phyloP scores from a whole-genome alignment of 768 basidiomycete genomes.

The Neoboletus magnificus region DNA sequence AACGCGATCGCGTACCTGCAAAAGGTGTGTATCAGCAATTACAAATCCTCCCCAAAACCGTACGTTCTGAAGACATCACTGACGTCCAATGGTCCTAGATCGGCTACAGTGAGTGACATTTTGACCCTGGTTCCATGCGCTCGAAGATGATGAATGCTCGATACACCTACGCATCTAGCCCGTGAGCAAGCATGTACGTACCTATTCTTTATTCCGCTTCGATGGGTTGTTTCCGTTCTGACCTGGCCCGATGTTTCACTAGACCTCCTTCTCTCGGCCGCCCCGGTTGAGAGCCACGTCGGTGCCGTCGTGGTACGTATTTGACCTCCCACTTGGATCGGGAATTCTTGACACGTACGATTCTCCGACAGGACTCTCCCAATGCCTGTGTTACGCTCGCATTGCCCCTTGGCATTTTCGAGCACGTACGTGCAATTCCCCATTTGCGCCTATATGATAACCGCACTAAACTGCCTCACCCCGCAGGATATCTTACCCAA shows the following conservation, averaged over 20 bases:
- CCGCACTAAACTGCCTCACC: background rate
- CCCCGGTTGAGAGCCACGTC: conserved; percentile 67
- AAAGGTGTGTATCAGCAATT: conserved; percentile 41
- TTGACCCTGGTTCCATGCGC: background rate
- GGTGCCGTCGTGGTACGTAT: conserved; percentile 62
- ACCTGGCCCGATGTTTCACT: background rate
- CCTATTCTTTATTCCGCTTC: background rate
- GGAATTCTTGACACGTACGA: background rate
- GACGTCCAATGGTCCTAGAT: conserved; percentile 38
- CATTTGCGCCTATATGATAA: background rate
- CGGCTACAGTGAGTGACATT: conserved; percentile 58
- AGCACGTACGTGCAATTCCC: conserved; percentile 44
- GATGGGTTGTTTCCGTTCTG: background rate
- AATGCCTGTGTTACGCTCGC: conserved; percentile 76
- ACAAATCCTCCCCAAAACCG: fast-evolving
- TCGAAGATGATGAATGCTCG: background rate
- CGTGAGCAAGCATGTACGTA: conserved; percentile 70
- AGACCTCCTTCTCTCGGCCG: conserved; percentile 68
- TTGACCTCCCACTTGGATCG: background rate
- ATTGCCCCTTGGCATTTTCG: conserved; percentile 75
- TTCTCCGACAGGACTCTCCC: conserved; percentile 55
- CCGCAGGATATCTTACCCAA: conserved; percentile 64
- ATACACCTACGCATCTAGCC: conserved; percentile 36
- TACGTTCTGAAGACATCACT: background rate
- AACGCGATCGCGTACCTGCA: conserved; percentile 72